phyloP scores from a whole-genome alignment of 441 rosid genomes.

The Corymbia calophylla region DNA sequence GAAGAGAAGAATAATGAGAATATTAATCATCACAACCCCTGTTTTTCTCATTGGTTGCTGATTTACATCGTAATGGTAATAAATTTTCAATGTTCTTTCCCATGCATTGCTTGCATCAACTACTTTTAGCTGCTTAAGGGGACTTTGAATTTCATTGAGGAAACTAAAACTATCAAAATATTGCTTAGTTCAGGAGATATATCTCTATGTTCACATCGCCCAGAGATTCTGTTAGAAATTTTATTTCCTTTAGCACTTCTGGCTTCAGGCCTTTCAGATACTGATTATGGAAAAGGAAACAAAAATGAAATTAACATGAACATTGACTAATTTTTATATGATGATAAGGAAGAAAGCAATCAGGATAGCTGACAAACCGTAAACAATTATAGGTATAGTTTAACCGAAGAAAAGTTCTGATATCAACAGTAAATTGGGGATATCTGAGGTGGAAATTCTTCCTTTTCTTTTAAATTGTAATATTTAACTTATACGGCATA shows the following conservation, averaged over 20 bases:
- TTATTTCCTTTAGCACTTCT: conserved; percentile 38
- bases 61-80: neutral
- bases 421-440: neutral
- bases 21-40: conserved; percentile 23
- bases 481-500: neutral
- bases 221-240: conserved; percentile 32
- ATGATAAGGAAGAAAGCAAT: neutral
- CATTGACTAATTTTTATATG: neutral
- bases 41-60: conserved; percentile 19
- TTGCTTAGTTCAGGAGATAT: conserved; percentile 6
- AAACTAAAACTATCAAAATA: neutral
- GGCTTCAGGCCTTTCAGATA: conserved; percentile 31
- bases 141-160: neutral
- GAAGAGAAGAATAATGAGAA: neutral
- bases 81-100: neutral
- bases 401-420: neutral
- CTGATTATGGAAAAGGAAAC: conserved; percentile 17
- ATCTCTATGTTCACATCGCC: conserved; percentile 38
- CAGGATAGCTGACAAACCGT: neutral
- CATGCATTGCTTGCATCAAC: neutral
- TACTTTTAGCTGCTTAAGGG: neutral
- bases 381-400: neutral
- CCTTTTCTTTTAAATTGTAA: neutral
- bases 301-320: neutral
- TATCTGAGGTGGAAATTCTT: neutral